Evolutionary conservation across 148 eudicot genomes (phyloP), one percentile per base, ranked within the genome.

Genomic region (Vaccinium macrocarpon): DNA sequence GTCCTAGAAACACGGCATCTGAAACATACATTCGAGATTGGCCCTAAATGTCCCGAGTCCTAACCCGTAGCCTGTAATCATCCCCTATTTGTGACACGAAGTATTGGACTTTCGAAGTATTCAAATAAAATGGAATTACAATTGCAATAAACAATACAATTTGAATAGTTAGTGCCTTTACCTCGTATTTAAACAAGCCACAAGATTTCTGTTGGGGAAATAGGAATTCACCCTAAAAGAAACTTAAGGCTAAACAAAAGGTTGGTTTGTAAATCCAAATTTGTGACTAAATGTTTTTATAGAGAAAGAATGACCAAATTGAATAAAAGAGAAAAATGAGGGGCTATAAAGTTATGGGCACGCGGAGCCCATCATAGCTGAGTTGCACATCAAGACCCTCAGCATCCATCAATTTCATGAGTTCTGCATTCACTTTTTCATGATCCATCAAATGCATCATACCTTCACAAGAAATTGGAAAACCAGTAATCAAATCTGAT

Each of bases 401-500:
- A 0, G 87, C 86, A 46, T 95, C 95, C 91, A 81, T 95, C 89
- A 95, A 88, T 78, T 88, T 88, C 62, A 78, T 18, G 52, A 95
- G 92, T 80, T 88, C 88, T 64, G 84, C 88, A 78, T 88, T 96
- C 56, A 91, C 94, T 88, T 88, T 91, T 46, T 94, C 98, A 49
- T 96, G 99, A 88, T 97, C 99, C 98, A 95, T 95, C 75, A 92
- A 85, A 87, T 95, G 98, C 98, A 95, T 97, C 99, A 97, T 97
- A 49, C 99, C 99, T 97, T 89, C 49, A 81, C 42, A 50, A 66
- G 66, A 42, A 81, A 38, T 38, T 59, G 82, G 71, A 80, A 85
- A 62, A 82, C 53, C 50, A 74, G 13, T 80, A 77, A 19, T 38
- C 25, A 81, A n/a, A 52, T 46, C 23, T 9, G 14, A 32, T 3